Percentiles rank a stretch among this genome's conserved stretches.
These are phyloP conservation scores for Hylodesmum podocarpum DNA, from an alignment of 306 rosid genomes.

Conservation along the genomic window DNA sequence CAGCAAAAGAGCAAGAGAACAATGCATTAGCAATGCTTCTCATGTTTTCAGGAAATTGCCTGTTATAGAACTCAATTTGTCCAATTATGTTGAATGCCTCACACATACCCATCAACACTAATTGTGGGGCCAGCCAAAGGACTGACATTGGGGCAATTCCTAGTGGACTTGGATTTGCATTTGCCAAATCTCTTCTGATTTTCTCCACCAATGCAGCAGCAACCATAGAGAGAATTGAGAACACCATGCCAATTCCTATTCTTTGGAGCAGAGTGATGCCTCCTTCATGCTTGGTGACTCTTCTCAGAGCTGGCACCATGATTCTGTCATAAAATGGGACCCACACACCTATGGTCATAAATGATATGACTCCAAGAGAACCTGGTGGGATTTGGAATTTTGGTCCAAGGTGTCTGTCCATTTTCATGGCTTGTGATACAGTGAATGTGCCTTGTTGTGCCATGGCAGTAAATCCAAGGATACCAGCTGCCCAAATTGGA, in stretches of 20 bases:
- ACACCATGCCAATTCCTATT: slow-evolving; percentile 43
- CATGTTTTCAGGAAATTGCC: slow-evolving; percentile 69
- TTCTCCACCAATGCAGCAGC: slow-evolving; percentile 36
- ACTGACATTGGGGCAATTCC: slow-evolving; percentile 51
- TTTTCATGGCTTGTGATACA: slow-evolving; percentile 58
- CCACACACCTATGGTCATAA: slow-evolving; percentile 30
- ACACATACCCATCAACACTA: slow-evolving; percentile 56
- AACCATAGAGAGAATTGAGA: slow-evolving; percentile 38
- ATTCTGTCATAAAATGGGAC: slow-evolving; percentile 46
- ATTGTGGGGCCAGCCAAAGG: slow-evolving; percentile 61
- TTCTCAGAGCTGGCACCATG: slow-evolving; percentile 35
- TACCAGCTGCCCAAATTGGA: slow-evolving; percentile 58
- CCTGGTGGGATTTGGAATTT: slow-evolving; percentile 45
- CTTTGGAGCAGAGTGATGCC: slow-evolving; percentile 44
- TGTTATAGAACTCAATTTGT: slow-evolving; percentile 61
- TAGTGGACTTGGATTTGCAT: slow-evolving; percentile 26
- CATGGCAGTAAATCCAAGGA: slow-evolving; percentile 40
- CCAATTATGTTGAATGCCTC: slow-evolving; percentile 66
- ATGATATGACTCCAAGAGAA: slow-evolving; percentile 37
- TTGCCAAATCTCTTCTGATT: slow-evolving; percentile 29
- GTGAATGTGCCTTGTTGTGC: slow-evolving; percentile 51
- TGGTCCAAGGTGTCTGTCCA: slow-evolving; percentile 49
- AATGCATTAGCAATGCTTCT: slow-evolving; percentile 69
- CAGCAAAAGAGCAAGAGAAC: slow-evolving; percentile 53
- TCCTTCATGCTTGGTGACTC: slow-evolving; percentile 31